Evolutionary conservation across 192 early-diverging fungal species (phyloP).

Genomic region (Neocallimastix lanati): DNA sequence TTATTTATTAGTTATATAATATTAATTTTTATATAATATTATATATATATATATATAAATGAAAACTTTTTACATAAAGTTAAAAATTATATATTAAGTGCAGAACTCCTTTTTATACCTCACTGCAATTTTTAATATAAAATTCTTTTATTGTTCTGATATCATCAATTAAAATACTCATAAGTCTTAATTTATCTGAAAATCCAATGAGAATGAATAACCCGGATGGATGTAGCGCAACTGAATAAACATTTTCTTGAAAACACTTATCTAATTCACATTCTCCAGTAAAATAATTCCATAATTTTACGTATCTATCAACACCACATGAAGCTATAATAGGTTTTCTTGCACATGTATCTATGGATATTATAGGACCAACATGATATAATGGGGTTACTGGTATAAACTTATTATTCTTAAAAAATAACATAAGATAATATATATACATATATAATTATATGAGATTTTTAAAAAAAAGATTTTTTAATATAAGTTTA

Average conservation of each 20-base stretch:
- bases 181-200: slow-evolving; percentile 23
- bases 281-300: slow-evolving; percentile 36
- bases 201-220: slow-evolving; percentile 37
- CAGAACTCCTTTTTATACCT: slow-evolving; percentile 16
- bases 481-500: too few species aligned
- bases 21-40: too few species aligned
- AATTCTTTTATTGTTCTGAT: slow-evolving; percentile 28
- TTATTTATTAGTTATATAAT: too few species aligned
- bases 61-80: too few species aligned
- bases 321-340: slow-evolving; percentile 31
- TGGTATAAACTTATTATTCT: slow-evolving; percentile 7
- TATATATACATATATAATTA: too few species aligned
- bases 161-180: slow-evolving; percentile 39
- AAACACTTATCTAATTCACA: slow-evolving; percentile 28
- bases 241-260: slow-evolving; percentile 22
- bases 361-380: slow-evolving; percentile 23
- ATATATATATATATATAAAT: too few species aligned
- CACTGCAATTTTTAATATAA: slow-evolving; percentile 21
- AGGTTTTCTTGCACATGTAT: slow-evolving; percentile 29
- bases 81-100: too few species aligned
- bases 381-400: slow-evolving; percentile 24
- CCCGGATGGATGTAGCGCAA: slow-evolving; percentile 35
- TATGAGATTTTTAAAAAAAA: too few species aligned
- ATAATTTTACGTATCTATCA: slow-evolving; percentile 30
- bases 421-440: too few species aligned